Base-by-base conservation (phyloP, 2,329 filamentous ascomycete genomes). In the Juglanconis juglandina region DNA sequence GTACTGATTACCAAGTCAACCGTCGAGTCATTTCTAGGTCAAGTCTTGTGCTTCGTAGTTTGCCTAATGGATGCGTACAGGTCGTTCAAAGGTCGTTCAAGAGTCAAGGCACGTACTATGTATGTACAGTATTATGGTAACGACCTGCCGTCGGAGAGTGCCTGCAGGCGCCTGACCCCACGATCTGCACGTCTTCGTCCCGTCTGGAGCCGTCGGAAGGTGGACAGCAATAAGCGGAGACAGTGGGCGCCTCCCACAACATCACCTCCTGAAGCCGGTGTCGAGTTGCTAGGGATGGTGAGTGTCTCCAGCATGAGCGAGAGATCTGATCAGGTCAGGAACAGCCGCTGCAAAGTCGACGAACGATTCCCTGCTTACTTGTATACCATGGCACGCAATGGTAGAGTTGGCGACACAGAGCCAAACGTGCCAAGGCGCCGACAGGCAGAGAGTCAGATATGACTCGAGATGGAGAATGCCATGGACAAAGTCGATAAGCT, bases 381-480 rank as follows among this genome's bases (percentile, higher is more conserved):
- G 2, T 24, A 24, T 24, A 24, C 24, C 24, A 24, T 24, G 24
- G 24, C 24, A 24, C 24, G 24, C 24, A 24, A 24, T 24, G 24
- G 24, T 24, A 24, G 24, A 24, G 24, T 24, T 24, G 24, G 24
- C 24, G 24, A 24, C 24, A 24, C 24, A 24, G 5, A 11, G 41
- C 41, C 8, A 14, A 42, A 24, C 24, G 24, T 24, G 24, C 24
- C 24, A 24, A 24, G 24, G 24, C 24, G 24, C 24, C 24, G 24
- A 24, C 24, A 24, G 24, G 24, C 24, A 24, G 24, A 24, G 24
- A 42, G 41, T 13, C n/a, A 42, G n/a, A 42, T 42, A 42, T 42
- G 41, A 42, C 41, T 42, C 41, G 41, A 42, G 9, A 42, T 42
- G 13, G 44, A 56, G 54, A 56, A 50, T 56, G 42, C 54, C 54